A percentile compares a stretch with the other conserved stretches of the same genome.
phyloP scores from a whole-genome alignment of 495 filamentous ascomycete species.

The Thermochaetoides thermophila region DNA sequence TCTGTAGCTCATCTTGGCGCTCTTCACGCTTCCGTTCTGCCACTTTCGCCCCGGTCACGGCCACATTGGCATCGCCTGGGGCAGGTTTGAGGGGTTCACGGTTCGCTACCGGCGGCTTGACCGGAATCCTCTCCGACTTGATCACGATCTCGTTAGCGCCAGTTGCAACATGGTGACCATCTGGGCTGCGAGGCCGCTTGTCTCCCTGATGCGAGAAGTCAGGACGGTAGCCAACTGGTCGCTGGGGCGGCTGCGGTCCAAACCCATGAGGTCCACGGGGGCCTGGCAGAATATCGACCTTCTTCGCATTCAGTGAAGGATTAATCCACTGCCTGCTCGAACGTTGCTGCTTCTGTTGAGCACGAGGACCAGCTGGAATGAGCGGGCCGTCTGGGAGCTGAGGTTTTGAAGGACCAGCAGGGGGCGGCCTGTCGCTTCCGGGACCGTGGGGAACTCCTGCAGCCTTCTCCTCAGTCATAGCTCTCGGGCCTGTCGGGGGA shows the following conservation, averaged over 20 bases:
- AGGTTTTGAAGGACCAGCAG: slow-evolving; percentile 33
- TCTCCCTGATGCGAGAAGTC: slow-evolving; percentile 28
- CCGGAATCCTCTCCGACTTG: slow-evolving; percentile 18
- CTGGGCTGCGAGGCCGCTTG: slow-evolving; percentile 30
- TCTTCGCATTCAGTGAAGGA: slow-evolving; percentile 29
- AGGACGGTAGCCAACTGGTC: slow-evolving; percentile 14
- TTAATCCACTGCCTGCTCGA: slow-evolving; percentile 51
- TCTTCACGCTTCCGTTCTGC: slow-evolving; percentile 4
- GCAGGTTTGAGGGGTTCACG: slow-evolving; percentile 11
- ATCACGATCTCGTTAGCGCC: slow-evolving; percentile 21
- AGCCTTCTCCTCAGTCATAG: slow-evolving; percentile 31
- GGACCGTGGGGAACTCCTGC: slow-evolving; percentile 18
- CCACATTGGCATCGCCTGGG: background rate
- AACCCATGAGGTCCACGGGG: slow-evolving; percentile 28
- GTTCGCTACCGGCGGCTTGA: slow-evolving; percentile 3
- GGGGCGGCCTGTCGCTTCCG: slow-evolving; percentile 21
- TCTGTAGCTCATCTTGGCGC: background rate
- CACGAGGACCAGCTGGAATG: slow-evolving; percentile 45
- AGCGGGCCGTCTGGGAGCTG: slow-evolving; percentile 36
- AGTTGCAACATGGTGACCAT: slow-evolving; percentile 19
- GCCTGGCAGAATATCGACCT: slow-evolving; percentile 31
- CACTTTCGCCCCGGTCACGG: too few species aligned
- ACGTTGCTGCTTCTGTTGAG: slow-evolving; percentile 27
- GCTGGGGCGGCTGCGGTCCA: slow-evolving; percentile 27
- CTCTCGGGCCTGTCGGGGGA: slow-evolving; percentile 38